These are phyloP conservation scores for Calonectria leucothoes DNA, from an alignment of 2,329 filamentous ascomycete genomes.

Conservation along the genomic window DNA sequence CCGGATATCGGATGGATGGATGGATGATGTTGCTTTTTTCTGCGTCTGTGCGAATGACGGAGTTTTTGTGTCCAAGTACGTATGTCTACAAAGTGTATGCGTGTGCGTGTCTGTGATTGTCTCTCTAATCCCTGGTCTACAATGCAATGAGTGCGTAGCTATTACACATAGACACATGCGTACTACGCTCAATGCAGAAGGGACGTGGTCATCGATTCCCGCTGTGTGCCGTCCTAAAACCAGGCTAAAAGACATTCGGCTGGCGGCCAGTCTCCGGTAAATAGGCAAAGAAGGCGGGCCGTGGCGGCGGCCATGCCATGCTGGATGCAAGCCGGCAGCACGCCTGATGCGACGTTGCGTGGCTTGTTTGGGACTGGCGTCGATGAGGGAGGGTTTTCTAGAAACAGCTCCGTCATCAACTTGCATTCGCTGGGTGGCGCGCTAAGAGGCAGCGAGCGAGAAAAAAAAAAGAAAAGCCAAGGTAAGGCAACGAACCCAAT, in stretches of 20 bases:
- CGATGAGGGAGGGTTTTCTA: neutral
- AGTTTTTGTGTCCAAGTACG: neutral
- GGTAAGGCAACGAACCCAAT: neutral
- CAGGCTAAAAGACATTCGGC: neutral
- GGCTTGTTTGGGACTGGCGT: neutral
- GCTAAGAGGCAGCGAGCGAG: slow-evolving; percentile 7
- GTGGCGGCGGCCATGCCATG: neutral
- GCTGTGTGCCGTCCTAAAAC: neutral
- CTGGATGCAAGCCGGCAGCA: neutral
- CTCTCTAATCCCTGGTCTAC: neutral
- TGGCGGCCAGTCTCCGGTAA: neutral
- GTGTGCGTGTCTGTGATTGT: neutral
- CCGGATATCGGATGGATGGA: neutral
- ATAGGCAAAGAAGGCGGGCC: slow-evolving; percentile 4
- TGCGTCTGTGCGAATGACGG: slow-evolving; percentile 1
- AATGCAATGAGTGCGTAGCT: neutral
- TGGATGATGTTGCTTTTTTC: neutral
- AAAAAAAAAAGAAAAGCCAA: neutral
- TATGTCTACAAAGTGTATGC: neutral
- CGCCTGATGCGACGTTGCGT: neutral
- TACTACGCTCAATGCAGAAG: neutral
- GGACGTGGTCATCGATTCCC: neutral
- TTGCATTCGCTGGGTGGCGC: neutral
- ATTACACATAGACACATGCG: neutral
- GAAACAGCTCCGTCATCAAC: neutral